Base-by-base conservation (phyloP, 2,329 filamentous ascomycete genomes). In the Orbilia quercus region DNA sequence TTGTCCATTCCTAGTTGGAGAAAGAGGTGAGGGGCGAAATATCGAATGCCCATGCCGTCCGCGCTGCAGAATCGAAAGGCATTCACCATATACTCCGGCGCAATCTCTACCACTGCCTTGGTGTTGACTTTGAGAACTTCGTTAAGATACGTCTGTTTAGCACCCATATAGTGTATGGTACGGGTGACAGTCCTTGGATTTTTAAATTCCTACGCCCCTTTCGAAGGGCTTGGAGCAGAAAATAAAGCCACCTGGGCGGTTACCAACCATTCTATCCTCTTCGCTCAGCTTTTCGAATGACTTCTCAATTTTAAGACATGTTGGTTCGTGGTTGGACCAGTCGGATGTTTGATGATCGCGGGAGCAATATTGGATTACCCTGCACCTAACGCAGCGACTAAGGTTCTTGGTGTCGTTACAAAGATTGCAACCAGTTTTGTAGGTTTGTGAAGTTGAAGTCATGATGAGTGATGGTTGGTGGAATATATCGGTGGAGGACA, bases 1-100 rank as follows among this genome's bases (percentile, higher is more conserved):
- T 86, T 84, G 64, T 86, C 84, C 44, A 77, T 79, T 18, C 81
- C 80, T 5, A 86, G 79, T 1, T 84, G 82, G 12, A 87, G 76
- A 62, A 82, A 80, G 7, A 84, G 44, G 0, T 76, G 73, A 0
- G 85, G 84, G 0, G 84, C 67, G 0, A 82, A 18, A 16, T 81
- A 45, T 0, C 84, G 80, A 1, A 84, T 16, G 0, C 82, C 81
- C 79, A 84, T 78, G 66, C 82, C 82, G 75, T 86, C 84, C 9
- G 79, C 5, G 5, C 28, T 4, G 9, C 28, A 31, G 28, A 31
- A 9, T 9, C 28, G 28, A 31, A 31, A 31, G 5, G 9, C 9
- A 31, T 31, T 9, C 28, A 31, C 9, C 9, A 31, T 4, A 31
- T 31, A 9, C 28, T 31, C 28, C 9, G 9, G 28, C 9, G 28